Evolutionary conservation across 1,284 basidiomycete genomes (phyloP).

Genomic region (Xerocomus amazonicus): DNA sequence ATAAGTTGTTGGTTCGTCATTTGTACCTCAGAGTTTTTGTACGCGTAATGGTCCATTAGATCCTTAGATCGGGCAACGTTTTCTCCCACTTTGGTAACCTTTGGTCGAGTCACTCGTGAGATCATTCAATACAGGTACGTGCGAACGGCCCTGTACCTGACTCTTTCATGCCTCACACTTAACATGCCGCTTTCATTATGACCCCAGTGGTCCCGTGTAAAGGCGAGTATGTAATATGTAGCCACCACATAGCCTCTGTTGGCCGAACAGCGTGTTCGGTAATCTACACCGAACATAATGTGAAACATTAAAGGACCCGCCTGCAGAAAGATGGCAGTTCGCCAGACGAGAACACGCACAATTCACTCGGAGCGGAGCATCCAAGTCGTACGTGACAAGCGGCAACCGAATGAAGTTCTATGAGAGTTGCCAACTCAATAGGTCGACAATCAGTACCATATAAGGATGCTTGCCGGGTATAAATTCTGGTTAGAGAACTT

Average conservation of each 20-base stretch:
- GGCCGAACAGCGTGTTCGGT: neutral
- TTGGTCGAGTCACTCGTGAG: neutral
- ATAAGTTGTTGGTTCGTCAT: neutral
- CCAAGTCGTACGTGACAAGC: neutral
- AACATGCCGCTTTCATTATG: neutral
- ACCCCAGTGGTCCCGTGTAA: neutral
- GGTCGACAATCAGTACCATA: neutral
- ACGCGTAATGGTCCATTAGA: neutral
- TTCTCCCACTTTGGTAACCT: neutral
- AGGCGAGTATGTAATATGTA: neutral
- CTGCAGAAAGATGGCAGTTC: neutral
- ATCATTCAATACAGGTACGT: too few species aligned
- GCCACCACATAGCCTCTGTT: neutral
- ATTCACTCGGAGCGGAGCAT: neutral
- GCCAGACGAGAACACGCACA: neutral
- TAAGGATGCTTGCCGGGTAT: neutral
- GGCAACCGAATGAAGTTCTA: neutral
- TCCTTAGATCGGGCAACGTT: neutral
- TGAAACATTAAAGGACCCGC: neutral
- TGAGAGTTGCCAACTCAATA: neutral
- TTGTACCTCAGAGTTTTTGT: neutral
- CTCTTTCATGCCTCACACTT: neutral
- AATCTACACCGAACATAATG: neutral
- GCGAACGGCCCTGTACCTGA: neutral
- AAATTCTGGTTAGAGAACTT: neutral